phyloP scores from a whole-genome alignment of 495 filamentous ascomycete species.

The Penicillium crystallinum region DNA sequence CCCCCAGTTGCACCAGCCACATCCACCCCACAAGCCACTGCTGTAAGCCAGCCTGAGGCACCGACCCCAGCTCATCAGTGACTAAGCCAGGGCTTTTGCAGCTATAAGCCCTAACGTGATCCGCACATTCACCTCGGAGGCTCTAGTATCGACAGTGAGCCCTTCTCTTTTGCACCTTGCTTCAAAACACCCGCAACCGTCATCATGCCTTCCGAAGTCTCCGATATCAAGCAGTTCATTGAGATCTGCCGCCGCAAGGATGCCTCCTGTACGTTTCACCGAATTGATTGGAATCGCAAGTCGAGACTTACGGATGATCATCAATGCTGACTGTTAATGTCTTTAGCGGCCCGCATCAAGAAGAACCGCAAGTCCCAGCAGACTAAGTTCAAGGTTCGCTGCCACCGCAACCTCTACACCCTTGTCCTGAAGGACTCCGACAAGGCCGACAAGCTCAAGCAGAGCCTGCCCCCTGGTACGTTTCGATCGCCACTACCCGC shows the following conservation, averaged over 20 bases:
- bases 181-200: slow-evolving; percentile 25
- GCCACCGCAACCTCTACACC: slow-evolving; percentile 90
- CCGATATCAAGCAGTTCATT: slow-evolving; percentile 99
- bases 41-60: neutral
- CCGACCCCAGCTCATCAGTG: slow-evolving; percentile 2
- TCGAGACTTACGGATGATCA: slow-evolving; percentile 3
- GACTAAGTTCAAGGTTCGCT: slow-evolving; percentile 99
- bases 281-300: neutral
- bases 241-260: slow-evolving; percentile 99
- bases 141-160: slow-evolving; percentile 14
- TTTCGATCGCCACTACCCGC: slow-evolving; percentile 15
- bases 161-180: slow-evolving; percentile 14
- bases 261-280: slow-evolving; percentile 74
- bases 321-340: slow-evolving; percentile 14
- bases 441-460: slow-evolving; percentile 99
- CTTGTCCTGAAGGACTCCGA: slow-evolving; percentile 95
- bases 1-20: slow-evolving; percentile 1
- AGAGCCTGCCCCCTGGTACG: slow-evolving; percentile 93
- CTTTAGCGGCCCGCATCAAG: slow-evolving; percentile 90
- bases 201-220: slow-evolving; percentile 95
- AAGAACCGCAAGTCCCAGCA: slow-evolving; percentile 79
- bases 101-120: slow-evolving; percentile 31
- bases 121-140: slow-evolving; percentile 21
- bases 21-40: neutral
- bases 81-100: slow-evolving; percentile 18